Base-by-base conservation (phyloP, 2,329 filamentous ascomycete species). In the Fusarium goolgardi region DNA sequence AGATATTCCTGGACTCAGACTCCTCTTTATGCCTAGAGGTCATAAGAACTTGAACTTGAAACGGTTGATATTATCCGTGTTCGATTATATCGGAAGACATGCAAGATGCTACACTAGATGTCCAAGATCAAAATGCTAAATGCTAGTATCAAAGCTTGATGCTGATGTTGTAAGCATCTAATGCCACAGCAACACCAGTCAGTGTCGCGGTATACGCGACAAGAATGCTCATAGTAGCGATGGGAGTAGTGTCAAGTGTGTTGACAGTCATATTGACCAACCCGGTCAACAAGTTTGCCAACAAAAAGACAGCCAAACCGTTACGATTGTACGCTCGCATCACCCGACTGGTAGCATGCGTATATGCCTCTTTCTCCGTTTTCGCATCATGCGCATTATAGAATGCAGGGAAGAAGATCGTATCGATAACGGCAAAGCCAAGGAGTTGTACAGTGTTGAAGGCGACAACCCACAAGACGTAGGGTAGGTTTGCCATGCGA, bases 251-350 rank as follows among this genome's bases (percentile, higher is more conserved):
- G 75, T 95, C 86, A 68, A 98, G 80, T 4, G 96, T 99, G 39
- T 90, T 90, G 55, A 98, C 79, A 6, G 90, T 92, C 84, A 99
- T 83, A 77, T 99, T 99, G 55, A 98, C 90, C 18, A 93, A 76
- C 0, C 96, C 96, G 1, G 96, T 99, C 65, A 97, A 79, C 46
- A 99, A 79, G 75, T 99, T 99, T 4, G 96, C 94, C 37, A 94
- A 75, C 60, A 99, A 79, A 76, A 99, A 99, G 1, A 98, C 79
- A 1, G 88, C 88, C 46, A 99, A 82, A 0, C 96, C 94, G 73
- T 97, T 97, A 55, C 91, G 86, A 76, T 99, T 99, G 76, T 91
- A 96, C 0, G 93, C 92, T 45, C 88, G 84, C 65, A 98, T 81
- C n/a, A 98, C 85, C 37, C 83, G 86, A 75, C 94, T 97, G 5